phyloP scores from a whole-genome alignment of 164 flowering plant genomes.

The Tetracentron sinense region DNA sequence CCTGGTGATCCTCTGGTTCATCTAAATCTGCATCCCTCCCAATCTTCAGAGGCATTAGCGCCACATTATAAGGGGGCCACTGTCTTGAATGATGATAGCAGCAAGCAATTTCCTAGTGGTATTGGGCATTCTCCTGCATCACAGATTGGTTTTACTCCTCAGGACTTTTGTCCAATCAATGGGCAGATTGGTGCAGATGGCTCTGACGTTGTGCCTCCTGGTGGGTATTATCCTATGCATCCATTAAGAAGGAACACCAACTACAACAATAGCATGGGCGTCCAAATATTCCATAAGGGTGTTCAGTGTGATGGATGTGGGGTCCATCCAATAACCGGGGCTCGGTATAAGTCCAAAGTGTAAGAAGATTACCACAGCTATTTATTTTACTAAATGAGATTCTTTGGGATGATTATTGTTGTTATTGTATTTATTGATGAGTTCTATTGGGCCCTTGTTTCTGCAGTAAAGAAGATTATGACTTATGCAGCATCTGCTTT shows the following conservation, averaged over 20 bases:
- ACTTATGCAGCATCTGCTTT: slow-evolving; percentile 78
- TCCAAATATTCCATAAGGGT: slow-evolving; percentile 67
- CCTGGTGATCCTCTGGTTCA: slow-evolving; percentile 9
- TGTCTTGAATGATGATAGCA: slow-evolving; percentile 4
- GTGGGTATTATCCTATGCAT: neutral
- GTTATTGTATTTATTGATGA: neutral
- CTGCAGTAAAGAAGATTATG: slow-evolving; percentile 74
- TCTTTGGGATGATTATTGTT: neutral
- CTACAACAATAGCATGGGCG: slow-evolving; percentile 24
- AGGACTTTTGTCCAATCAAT: neutral
- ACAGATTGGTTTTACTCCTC: slow-evolving; percentile 2
- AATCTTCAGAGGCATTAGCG: neutral
- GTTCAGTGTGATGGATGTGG: slow-evolving; percentile 89
- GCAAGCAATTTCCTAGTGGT: neutral
- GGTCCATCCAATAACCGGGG: slow-evolving; percentile 76
- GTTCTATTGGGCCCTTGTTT: neutral
- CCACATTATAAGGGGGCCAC: neutral
- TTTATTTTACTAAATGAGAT: neutral
- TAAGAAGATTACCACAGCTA: slow-evolving; percentile 29
- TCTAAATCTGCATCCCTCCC: neutral
- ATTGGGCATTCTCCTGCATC: neutral
- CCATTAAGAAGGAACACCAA: slow-evolving; percentile 21
- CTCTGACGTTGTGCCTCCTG: slow-evolving; percentile 9
- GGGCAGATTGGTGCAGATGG: slow-evolving; percentile 8
- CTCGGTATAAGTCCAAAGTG: slow-evolving; percentile 90